phyloP scores from a whole-genome alignment of 1,284 basidiomycete genomes.

The Mycena sp. region DNA sequence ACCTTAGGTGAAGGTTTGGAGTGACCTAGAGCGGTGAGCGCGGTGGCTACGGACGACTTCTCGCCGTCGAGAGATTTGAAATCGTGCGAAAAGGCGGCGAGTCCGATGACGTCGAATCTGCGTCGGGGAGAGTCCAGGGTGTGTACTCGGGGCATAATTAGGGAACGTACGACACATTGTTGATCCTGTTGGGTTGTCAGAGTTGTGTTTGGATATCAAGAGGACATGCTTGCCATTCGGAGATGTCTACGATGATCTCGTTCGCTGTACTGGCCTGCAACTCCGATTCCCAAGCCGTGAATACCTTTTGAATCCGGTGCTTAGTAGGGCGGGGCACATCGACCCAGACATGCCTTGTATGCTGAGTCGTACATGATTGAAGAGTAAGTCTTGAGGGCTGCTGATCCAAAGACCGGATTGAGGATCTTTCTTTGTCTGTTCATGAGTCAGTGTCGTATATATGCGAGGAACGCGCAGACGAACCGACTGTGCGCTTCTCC shows the following conservation, averaged over 20 bases:
- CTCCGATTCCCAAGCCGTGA: constrained; percentile 16
- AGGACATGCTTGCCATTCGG: constrained; percentile 7
- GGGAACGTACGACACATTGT: constrained; percentile 12
- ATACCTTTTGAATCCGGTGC: background rate
- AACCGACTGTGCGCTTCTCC: constrained; percentile 8
- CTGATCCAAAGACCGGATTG: constrained; percentile 12
- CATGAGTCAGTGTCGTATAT: background rate
- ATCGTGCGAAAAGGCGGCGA: constrained; percentile 11
- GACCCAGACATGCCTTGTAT: constrained; percentile 1
- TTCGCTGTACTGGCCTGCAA: constrained; percentile 5
- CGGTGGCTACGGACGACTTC: background rate
- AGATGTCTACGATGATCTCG: constrained; percentile 16
- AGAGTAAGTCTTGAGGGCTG: constrained; percentile 9
- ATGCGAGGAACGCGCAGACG: background rate
- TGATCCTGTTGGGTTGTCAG: constrained; percentile 1
- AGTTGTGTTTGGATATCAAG: background rate
- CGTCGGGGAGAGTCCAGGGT: background rate
- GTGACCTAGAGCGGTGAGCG: constrained; percentile 15
- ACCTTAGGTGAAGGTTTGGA: constrained; percentile 6
- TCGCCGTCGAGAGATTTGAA: constrained; percentile 21
- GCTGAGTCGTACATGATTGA: constrained; percentile 13
- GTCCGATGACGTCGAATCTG: constrained; percentile 19
- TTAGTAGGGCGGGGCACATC: background rate
- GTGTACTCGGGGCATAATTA: background rate
- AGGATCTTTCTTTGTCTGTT: constrained; percentile 13